Evolutionary conservation across 805 yeast species (phyloP).

Genomic region (Metschnikowia baotianmanensis): DNA sequence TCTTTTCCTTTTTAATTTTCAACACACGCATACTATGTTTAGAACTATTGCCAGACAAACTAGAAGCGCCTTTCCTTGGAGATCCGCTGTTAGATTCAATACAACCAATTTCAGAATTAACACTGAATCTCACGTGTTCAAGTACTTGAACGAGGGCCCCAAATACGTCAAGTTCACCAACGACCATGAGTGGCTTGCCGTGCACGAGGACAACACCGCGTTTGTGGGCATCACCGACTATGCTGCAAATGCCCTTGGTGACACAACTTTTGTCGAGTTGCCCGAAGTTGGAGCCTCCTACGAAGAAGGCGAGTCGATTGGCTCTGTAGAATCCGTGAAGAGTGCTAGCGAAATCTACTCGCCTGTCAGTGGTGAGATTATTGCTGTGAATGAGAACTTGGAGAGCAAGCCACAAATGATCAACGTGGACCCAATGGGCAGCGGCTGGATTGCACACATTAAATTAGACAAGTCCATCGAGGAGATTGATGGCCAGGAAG

Average conservation of each 20-base stretch:
- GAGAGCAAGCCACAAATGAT: constrained; percentile 73
- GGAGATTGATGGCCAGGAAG: constrained; percentile 35
- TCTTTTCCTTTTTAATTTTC: background rate
- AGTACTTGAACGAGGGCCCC: constrained; percentile 43
- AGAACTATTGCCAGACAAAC: constrained; percentile 19
- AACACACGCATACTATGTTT: constrained; percentile 11
- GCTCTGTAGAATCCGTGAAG: constrained; percentile 93
- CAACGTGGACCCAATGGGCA: constrained; percentile 88
- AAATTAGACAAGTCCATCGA: constrained; percentile 45
- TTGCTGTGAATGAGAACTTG: constrained; percentile 67
- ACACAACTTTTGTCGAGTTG: constrained; percentile 90
- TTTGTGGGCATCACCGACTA: constrained; percentile 90
- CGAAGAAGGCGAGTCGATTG: constrained; percentile 76
- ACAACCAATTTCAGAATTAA: constrained; percentile 34
- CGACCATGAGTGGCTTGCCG: constrained; percentile 95
- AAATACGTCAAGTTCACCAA: constrained; percentile 63
- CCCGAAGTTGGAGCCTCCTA: constrained; percentile 68
- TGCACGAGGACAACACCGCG: constrained; percentile 76
- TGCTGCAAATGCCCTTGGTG: constrained; percentile 96
- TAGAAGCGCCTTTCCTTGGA: constrained; percentile 13
- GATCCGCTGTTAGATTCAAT: constrained; percentile 25
- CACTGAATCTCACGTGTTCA: constrained; percentile 38
- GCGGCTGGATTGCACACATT: constrained; percentile 88
- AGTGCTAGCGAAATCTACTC: constrained; percentile 90
- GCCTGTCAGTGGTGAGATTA: constrained; percentile 76